Evolutionary conservation across 2,329 filamentous ascomycete species (phyloP), one percentile per base, ranked within the genome.

Genomic region (Salinomyces thailandicus): DNA sequence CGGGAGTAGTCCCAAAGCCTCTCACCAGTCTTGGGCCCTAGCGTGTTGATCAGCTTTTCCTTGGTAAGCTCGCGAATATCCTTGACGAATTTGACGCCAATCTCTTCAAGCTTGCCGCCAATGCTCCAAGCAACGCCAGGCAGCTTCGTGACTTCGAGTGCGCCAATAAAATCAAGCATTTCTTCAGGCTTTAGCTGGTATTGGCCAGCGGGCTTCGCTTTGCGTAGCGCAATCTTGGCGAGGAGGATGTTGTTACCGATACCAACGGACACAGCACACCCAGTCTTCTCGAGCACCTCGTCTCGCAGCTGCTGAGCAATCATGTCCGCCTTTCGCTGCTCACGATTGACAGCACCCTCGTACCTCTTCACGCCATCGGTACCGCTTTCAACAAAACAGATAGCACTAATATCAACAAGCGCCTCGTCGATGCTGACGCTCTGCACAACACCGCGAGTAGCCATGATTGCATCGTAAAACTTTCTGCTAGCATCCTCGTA

Each of bases 391-490:
- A 70, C 64, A 30, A 85, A 63, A 41, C 91, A 82, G 3, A 83
- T 62, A 3, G 67, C 65, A 3, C 84, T 91, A 20, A 87, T 72
- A 58, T 98, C 91, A 12, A 98, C 64, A 5, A 98, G 71, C 1
- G 86, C 91, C 61, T 98, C 93, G 48, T 98, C 93, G 31, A 98
- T 83, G 53, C 91, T 96, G 35, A 98, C 89, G 52, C 91, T 96
- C 57, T 98, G 91, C 0, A 96, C 85, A 13, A 85, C 62, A 1
- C 86, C 89, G 13, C 81, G 85, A 6, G 86, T 69, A 5, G 76
- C 73, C 20, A 96, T 62, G 8, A 98, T 84, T 1, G 79, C 77
- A 42, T 85, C 78, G 51, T 98, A 98, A 50, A 98, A 98, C 2
- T 76, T 70, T 38, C 75, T 73, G 53, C 91, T 98, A 1, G 87